Evolutionary conservation across 169 alveolate genomes (phyloP), one percentile per base, ranked within the genome.

Genomic region (Ichthyophthirius multifiliis): DNA sequence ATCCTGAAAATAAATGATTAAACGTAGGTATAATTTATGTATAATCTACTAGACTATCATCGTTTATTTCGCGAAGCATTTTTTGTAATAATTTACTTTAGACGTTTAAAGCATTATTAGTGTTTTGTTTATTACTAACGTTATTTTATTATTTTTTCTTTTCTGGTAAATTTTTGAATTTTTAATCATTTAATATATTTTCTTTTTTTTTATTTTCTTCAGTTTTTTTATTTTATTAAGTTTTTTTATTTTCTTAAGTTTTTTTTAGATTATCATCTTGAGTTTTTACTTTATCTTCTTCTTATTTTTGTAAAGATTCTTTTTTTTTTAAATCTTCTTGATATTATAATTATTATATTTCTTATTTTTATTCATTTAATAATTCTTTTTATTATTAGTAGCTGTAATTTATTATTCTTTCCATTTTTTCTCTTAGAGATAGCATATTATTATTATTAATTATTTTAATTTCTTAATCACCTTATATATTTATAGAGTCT

Each of bases 21-120:
- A 79, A 79, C 5, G 75, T 34, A 41, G 85, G 85, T 3, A 79
- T 55, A 16, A 47, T 65, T 31, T 79, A 62, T 27, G 85, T 44
- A 23, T 79, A 79, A 41, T 79, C 85, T n/a, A 63, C 71, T 48
- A 79, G 31, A 16, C 44, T 79, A 20, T 43, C 44, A 67, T 79
- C 85, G 37, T 45, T 75, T 2, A 79, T 65, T 15, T 39, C 43
- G 27, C 45, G 32, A 45, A 79, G 44, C 80, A 79, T 79, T 47
- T 67, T 79, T 20, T 32, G 23, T 30, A 79, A 62, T 6, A 31
- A 43, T 46, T 79, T 65, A 16, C 55, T 65, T 47, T 45, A 44
- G n/a, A 62, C 46, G 27, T 63, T 63, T 10, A n/a, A 35, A 32
- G 35, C 64, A 71, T 43, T 15, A 65, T 79, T 37, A 39, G 43